These are phyloP conservation scores for Dactylellina haptotyla DNA, from an alignment of 2,329 filamentous ascomycete species.

Conservation along the genomic window DNA sequence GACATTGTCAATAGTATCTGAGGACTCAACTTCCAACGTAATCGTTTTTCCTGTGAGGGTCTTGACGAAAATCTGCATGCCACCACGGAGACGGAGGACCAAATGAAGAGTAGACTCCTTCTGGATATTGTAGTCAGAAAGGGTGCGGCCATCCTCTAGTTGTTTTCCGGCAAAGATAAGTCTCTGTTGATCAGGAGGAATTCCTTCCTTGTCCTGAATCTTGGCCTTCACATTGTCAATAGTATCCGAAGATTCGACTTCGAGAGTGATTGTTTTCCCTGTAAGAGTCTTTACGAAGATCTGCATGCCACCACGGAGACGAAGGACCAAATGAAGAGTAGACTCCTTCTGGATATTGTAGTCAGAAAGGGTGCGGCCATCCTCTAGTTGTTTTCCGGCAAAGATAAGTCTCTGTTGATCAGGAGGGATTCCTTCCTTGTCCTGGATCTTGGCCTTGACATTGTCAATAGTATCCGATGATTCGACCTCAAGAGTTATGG, in stretches of 20 bases:
- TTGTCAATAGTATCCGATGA: slow-evolving; percentile 89
- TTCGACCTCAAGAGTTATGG: slow-evolving; percentile 69
- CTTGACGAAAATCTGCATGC: slow-evolving; percentile 88
- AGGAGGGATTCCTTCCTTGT: slow-evolving; percentile 95
- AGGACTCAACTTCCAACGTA: slow-evolving; percentile 74
- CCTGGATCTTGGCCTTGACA: slow-evolving; percentile 96
- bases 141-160: slow-evolving; percentile 87
- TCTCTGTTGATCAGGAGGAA: slow-evolving; percentile 93
- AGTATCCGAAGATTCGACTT: slow-evolving; percentile 87
- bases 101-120: slow-evolving; percentile 85
- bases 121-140: slow-evolving; percentile 97
- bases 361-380: slow-evolving; percentile 77
- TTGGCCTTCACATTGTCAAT: slow-evolving; percentile 96
- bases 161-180: slow-evolving; percentile 95
- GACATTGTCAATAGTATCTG: slow-evolving; percentile 76
- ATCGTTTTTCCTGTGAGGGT: slow-evolving; percentile 80
- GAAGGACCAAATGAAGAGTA: slow-evolving; percentile 67
- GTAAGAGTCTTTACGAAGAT: slow-evolving; percentile 58
- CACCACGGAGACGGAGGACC: slow-evolving; percentile 82
- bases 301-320: slow-evolving; percentile 58
- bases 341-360: slow-evolving; percentile 98
- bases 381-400: slow-evolving; percentile 94
- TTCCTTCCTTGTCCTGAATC: slow-evolving; percentile 83
- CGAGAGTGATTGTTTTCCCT: slow-evolving; percentile 92
- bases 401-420: slow-evolving; percentile 97